Conservation (phyloP, 371 early-diverging fungal genomes). For the Apophysomyces trapeziformis region DNA sequence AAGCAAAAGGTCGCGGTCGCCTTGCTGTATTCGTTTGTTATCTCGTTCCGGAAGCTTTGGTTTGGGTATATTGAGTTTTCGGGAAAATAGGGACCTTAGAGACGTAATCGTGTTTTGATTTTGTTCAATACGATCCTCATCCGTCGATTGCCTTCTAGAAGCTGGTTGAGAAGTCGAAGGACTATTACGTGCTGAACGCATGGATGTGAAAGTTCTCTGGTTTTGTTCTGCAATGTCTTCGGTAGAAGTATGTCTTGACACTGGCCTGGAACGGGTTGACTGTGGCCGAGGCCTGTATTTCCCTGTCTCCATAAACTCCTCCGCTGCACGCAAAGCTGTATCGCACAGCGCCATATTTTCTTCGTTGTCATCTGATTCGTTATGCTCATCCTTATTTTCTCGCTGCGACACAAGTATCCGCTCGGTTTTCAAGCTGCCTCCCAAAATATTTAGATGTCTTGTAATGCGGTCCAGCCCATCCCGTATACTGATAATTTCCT, state of each 20-base stretch:
- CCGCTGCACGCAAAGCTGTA: constrained; percentile 35
- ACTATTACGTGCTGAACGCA: constrained; percentile 3
- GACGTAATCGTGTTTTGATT: constrained; percentile 46
- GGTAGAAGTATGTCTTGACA: constrained; percentile 16
- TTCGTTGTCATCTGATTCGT: constrained; percentile 16
- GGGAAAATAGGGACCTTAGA: constrained; percentile 30
- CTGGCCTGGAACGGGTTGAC: constrained; percentile 12
- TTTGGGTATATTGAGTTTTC: constrained; percentile 25
- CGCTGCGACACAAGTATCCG: constrained; percentile 33
- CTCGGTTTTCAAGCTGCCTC: constrained; percentile 48
- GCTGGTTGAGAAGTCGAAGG: neutral
- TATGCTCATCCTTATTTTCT: constrained; percentile 9
- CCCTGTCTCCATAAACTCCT: constrained; percentile 21
- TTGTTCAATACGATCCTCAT: constrained; percentile 26
- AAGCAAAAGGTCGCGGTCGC: constrained; percentile 56
- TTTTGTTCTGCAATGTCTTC: constrained; percentile 26
- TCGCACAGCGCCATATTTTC: constrained; percentile 32
- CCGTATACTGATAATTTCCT: constrained; percentile 37
- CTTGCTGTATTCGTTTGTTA: constrained; percentile 55
- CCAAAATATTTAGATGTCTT: constrained; percentile 47
- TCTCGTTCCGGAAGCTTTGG: constrained; percentile 39
- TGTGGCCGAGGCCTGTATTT: constrained; percentile 17
- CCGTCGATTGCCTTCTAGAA: constrained; percentile 4
- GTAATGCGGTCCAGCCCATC: constrained; percentile 47
- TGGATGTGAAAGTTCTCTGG: constrained; percentile 41